Conservation (phyloP, 495 filamentous ascomycete species). For the Pyronema omphalodes region DNA sequence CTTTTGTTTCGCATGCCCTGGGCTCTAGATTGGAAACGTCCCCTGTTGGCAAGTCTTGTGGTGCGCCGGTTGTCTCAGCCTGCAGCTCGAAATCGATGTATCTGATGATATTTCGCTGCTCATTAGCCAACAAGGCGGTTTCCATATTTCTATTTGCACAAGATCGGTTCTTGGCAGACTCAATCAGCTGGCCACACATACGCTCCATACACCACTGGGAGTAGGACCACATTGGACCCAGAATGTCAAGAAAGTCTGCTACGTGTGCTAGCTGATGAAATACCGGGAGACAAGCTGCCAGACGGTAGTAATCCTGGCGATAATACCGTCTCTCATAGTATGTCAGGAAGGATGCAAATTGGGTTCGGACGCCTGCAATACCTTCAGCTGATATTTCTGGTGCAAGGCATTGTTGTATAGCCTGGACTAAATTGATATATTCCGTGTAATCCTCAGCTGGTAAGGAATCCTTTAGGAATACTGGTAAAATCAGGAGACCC, state of each 20-base stretch:
- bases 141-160: neutral
- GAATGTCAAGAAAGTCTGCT: neutral
- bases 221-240: constrained; percentile 1
- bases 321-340: constrained; percentile 4
- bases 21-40: too few relatives aligned
- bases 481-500: too few relatives aligned
- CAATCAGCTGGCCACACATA: neutral
- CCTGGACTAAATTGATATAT: too few relatives aligned
- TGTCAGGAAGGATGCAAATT: neutral
- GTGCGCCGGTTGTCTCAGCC: too few relatives aligned
- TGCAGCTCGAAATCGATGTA: too few relatives aligned
- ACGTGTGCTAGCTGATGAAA: constrained; percentile 6
- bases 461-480: too few relatives aligned
- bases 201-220: constrained; percentile 8
- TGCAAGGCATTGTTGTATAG: too few relatives aligned
- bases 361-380: too few relatives aligned
- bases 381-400: too few relatives aligned
- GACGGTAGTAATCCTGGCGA: neutral
- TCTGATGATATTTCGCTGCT: neutral
- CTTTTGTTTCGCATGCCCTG: too few relatives aligned
- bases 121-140: neutral
- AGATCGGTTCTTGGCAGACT: neutral
- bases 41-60: too few relatives aligned
- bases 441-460: too few relatives aligned
- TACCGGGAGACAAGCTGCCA: neutral